phyloP scores from a whole-genome alignment of 1,284 basidiomycete species.

The Gymnopus androsaceus region DNA sequence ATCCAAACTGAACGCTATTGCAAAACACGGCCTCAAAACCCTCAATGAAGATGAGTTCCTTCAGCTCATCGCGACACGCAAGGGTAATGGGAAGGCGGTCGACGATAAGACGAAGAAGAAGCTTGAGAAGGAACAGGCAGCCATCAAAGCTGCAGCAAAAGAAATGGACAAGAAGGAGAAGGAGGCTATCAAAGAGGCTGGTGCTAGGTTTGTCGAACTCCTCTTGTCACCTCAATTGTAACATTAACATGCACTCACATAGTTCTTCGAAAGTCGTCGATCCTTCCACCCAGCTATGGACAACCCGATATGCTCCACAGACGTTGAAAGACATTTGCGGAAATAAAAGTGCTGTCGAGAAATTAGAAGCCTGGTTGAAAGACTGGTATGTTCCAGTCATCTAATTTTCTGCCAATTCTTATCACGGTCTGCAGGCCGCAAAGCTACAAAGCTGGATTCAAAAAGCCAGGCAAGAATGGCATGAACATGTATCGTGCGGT shows the following conservation, averaged over 20 bases:
- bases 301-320: slow-evolving; percentile 91
- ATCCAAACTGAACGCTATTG: slow-evolving; percentile 83
- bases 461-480: slow-evolving; percentile 91
- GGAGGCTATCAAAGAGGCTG: slow-evolving; percentile 43
- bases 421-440: slow-evolving; percentile 56
- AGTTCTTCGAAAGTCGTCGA: slow-evolving; percentile 35
- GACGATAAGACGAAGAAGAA: slow-evolving; percentile 86
- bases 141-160: slow-evolving; percentile 71
- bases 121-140: slow-evolving; percentile 78
- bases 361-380: slow-evolving; percentile 83
- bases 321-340: slow-evolving; percentile 91
- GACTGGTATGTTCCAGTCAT: slow-evolving; percentile 65
- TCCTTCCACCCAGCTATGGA: slow-evolving; percentile 83
- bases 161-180: slow-evolving; percentile 76
- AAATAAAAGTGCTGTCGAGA: slow-evolving; percentile 90
- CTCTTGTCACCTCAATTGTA: background rate
- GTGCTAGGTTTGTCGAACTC: background rate
- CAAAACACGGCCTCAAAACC: slow-evolving; percentile 76
- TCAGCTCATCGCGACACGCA: slow-evolving; percentile 74
- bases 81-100: slow-evolving; percentile 44
- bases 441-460: slow-evolving; percentile 77
- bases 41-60: slow-evolving; percentile 90
- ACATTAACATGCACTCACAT: slow-evolving; percentile 5
- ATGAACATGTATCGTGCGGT: slow-evolving; percentile 88
- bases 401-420: background rate